Percentiles rank a stretch among this genome's conserved stretches.
These are phyloP conservation scores for Bipolaris zeicola DNA, from an alignment of 2,329 filamentous ascomycete species.

Conservation along the genomic window DNA sequence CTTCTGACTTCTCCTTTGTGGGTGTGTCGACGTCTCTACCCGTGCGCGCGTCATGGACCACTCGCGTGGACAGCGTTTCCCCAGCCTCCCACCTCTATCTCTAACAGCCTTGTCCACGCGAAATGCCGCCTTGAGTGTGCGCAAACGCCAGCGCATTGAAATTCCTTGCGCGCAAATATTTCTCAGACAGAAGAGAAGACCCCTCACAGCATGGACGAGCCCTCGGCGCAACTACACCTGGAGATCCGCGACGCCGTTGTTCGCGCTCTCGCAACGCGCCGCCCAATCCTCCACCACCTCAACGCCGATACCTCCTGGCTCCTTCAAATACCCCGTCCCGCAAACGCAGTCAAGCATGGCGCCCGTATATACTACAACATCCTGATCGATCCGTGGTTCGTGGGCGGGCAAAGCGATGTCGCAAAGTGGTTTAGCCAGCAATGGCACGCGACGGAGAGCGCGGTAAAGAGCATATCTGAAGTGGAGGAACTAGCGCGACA, in stretches of 20 bases:
- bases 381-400: conserved; percentile 69
- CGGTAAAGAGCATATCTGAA: conserved; percentile 60
- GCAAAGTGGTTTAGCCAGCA: conserved; percentile 69
- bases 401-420: conserved; percentile 66
- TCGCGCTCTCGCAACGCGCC: conserved; percentile 49
- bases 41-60: conserved; percentile 24
- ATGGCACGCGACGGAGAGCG: conserved; percentile 63
- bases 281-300: conserved; percentile 66
- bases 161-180: not conserved
- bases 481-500: conserved; percentile 59
- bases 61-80: conserved; percentile 3
- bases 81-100: conserved; percentile 1
- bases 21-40: conserved; percentile 5
- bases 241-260: conserved; percentile 51
- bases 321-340: conserved; percentile 65
- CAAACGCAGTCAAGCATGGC: conserved; percentile 49
- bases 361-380: conserved; percentile 65
- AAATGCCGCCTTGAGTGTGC: conserved; percentile 29
- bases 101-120: conserved; percentile 4
- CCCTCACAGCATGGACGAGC: conserved; percentile 37
- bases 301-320: conserved; percentile 73
- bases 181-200: not conserved
- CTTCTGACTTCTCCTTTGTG: not conserved
- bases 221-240: conserved; percentile 49
- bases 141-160: conserved; percentile 12